A percentile compares a stretch with the other conserved stretches of the same genome.
phyloP scores from a whole-genome alignment of 805 yeast species.

The Sugiyamaella americana region DNA sequence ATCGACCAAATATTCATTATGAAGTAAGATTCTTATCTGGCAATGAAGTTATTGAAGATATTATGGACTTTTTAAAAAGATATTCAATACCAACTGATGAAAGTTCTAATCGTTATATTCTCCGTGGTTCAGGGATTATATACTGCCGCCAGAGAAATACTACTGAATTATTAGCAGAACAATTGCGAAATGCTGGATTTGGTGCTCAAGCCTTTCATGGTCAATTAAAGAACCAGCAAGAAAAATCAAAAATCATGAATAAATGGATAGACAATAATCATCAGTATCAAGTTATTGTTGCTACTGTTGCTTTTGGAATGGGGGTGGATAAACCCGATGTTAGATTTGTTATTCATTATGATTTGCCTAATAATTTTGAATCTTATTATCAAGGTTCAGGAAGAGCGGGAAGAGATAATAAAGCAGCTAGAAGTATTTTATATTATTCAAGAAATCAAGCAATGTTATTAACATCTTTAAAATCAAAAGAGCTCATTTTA shows the following conservation, averaged over 20 bases:
- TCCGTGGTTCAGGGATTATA: conserved; percentile 59
- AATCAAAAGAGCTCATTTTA: background rate
- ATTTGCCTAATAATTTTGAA: conserved; percentile 82
- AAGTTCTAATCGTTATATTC: background rate
- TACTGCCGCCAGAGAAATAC: conserved; percentile 86
- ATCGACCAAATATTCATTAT: conserved; percentile 76
- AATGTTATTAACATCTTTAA: background rate
- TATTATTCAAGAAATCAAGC: conserved; percentile 41
- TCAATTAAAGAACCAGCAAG: conserved; percentile 70
- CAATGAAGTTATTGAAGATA: conserved; percentile 19
- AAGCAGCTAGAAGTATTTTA: conserved; percentile 71
- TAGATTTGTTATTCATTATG: conserved; percentile 78
- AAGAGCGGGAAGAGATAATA: conserved; percentile 96
- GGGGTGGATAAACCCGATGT: conserved; percentile 97
- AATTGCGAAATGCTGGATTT: conserved; percentile 55
- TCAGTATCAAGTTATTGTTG: conserved; percentile 71
- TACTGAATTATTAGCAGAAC: conserved; percentile 72
- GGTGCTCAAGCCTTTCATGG: conserved; percentile 78
- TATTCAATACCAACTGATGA: conserved; percentile 17
- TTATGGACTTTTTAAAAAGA: conserved; percentile 19
- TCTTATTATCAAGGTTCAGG: conserved; percentile 98
- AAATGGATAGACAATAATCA: conserved; percentile 65
- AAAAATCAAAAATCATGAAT: conserved; percentile 61
- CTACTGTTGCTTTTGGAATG: conserved; percentile 98
- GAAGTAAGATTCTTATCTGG: conserved; percentile 42